A percentile compares a stretch with the other conserved stretches of the same genome.
phyloP scores from a whole-genome alignment of 192 early-diverging fungal species.

The Dispira simplex region DNA sequence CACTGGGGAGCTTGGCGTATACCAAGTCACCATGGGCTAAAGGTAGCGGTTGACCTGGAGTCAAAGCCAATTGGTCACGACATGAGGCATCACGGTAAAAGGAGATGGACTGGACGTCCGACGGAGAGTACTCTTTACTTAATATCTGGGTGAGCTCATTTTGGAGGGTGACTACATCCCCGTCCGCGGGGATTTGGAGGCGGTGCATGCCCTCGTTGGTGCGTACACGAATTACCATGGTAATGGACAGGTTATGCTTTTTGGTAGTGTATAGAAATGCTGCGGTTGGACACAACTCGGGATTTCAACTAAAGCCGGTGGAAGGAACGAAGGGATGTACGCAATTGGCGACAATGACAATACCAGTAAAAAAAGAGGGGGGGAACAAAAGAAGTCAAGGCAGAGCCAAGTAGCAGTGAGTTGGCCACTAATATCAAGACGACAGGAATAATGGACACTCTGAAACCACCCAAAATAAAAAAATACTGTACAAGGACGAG shows the following conservation, averaged over 20 bases:
- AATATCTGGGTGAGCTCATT: neutral
- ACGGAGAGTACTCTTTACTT: neutral
- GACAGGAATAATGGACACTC: too few relatives aligned
- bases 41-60: neutral
- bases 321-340: too few relatives aligned
- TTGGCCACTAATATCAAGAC: too few relatives aligned
- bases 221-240: constrained; percentile 2
- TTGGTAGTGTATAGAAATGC: too few relatives aligned
- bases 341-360: too few relatives aligned
- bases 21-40: neutral
- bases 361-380: too few relatives aligned
- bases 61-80: neutral
- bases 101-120: neutral
- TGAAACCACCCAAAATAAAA: too few relatives aligned
- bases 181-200: neutral
- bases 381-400: too few relatives aligned
- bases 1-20: neutral
- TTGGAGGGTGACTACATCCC: neutral
- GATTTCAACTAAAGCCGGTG: too few relatives aligned
- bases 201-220: constrained; percentile 9
- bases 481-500: too few relatives aligned
- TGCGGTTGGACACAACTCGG: too few relatives aligned
- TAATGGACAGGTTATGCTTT: neutral
- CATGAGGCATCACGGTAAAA: neutral
- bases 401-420: too few relatives aligned